Base-by-base conservation (phyloP, 2,329 filamentous ascomycete genomes). In the Didymella glomerata region DNA sequence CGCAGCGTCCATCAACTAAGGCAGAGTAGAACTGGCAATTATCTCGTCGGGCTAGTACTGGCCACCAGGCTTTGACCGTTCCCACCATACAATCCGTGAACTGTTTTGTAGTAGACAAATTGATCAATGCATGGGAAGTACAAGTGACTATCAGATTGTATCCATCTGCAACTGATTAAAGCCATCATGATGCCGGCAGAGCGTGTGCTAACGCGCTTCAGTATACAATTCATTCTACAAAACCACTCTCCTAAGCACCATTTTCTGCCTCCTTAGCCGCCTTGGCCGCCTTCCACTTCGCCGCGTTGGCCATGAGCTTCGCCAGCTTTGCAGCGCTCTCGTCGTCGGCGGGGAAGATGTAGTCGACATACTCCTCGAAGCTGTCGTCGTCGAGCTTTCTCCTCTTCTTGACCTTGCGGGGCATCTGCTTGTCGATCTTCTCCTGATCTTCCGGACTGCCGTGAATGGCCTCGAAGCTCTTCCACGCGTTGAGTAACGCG, bases 301-400 rank as follows among this genome's bases (percentile, higher is more conserved):
- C 89, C 57, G 94, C 93, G 85, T 90, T 90, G 62, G 91, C 89
- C 80, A 97, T 81, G 76, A 98, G 83, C 75, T 90, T 92, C 50
- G 91, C 91, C 77, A 97, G 81, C 70, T 91, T 93, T 67, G 90
- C 90, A 55, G 90, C 90, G 74, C 92, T 90, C 80, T 92, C 87
- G 77, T 97, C 93, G 80, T 98, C 95, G 4, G 92, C 93, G 0
- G 95, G 95, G 86, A 99, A 99, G 32, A 99, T 87, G 71, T 96
- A 98, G 77, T 98, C 95, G 80, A 95, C 87, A 78, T 97, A 98
- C 81, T 99, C 95, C 83, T 99, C 93, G 81, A 92, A 97, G 36
- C 87, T 89, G 76, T 95, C 93, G 78, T 97, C 94, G 75, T 96
- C 93, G 76, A 97, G 79, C 85, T 88, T 92, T 77, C 95, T 89